A percentile compares a stretch with the other conserved stretches of the same genome.
Conservation (phyloP, 2,329 filamentous ascomycete genomes). For the Arthroderma sp. region DNA sequence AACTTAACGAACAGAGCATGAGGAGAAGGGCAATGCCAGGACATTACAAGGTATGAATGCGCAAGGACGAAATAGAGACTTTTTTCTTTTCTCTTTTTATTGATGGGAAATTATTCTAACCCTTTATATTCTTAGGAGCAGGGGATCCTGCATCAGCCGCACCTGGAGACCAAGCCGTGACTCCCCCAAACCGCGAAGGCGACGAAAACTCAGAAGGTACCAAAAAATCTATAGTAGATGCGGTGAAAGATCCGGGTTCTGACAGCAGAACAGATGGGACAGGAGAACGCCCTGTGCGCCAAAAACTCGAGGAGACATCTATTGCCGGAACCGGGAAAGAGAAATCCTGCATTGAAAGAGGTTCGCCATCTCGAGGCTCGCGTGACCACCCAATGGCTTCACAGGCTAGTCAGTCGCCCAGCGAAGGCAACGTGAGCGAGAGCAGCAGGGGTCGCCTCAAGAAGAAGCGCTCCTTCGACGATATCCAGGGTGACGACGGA, state of each 20-base stretch:
- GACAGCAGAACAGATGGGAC: slow-evolving; percentile 19
- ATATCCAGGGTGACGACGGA: slow-evolving; percentile 24
- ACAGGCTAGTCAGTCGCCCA: slow-evolving; percentile 4
- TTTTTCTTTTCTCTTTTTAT: too few relatives aligned
- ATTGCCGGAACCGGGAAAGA: slow-evolving; percentile 30
- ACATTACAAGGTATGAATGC: too few relatives aligned
- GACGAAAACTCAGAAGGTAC: slow-evolving; percentile 13
- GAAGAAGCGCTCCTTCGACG: slow-evolving; percentile 32
- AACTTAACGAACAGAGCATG: too few relatives aligned
- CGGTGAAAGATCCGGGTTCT: slow-evolving; percentile 12
- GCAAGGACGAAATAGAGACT: too few relatives aligned
- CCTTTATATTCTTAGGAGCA: too few relatives aligned
- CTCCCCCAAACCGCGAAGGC: background rate
- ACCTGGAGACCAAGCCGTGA: too few relatives aligned
- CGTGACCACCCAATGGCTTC: slow-evolving; percentile 7
- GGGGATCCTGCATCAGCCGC: too few relatives aligned
- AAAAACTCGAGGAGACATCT: slow-evolving; percentile 50
- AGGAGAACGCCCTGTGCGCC: slow-evolving; percentile 45
- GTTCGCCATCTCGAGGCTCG: slow-evolving; percentile 7
- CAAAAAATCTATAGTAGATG: slow-evolving; percentile 10
- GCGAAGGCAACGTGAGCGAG: slow-evolving; percentile 19
- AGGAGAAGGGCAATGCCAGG: too few relatives aligned
- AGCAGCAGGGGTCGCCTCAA: slow-evolving; percentile 18
- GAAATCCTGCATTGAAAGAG: background rate
- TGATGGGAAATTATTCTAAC: too few relatives aligned